Percentiles rank a stretch among this genome's conserved stretches.
phyloP scores from a whole-genome alignment of 1,284 basidiomycete species.

The Melampsora larici-populina region DNA sequence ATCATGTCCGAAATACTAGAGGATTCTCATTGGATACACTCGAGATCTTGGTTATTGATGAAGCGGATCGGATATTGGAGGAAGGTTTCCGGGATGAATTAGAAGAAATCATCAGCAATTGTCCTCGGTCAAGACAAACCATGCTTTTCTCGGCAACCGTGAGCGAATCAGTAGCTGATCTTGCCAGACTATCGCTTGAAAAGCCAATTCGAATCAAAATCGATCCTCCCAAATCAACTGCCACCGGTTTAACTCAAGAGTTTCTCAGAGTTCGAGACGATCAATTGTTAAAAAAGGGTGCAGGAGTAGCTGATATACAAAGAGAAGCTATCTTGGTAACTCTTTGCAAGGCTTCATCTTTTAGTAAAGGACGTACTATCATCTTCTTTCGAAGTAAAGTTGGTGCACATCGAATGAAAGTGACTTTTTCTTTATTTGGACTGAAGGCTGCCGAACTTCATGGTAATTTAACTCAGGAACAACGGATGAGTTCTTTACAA shows the following conservation, averaged over 20 bases:
- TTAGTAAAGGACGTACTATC: slow-evolving; percentile 78
- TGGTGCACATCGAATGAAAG: slow-evolving; percentile 90
- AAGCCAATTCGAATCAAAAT: slow-evolving; percentile 92
- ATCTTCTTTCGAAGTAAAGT: slow-evolving; percentile 95
- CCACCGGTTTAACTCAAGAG: slow-evolving; percentile 86
- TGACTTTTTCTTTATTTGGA: slow-evolving; percentile 82
- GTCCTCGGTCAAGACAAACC: slow-evolving; percentile 83
- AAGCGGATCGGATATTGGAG: slow-evolving; percentile 95
- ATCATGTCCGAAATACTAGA: slow-evolving; percentile 92
- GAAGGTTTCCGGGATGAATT: slow-evolving; percentile 97
- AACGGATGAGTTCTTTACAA: slow-evolving; percentile 81
- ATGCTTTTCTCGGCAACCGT: slow-evolving; percentile 99
- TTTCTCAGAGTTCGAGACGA: slow-evolving; percentile 61
- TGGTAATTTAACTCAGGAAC: slow-evolving; percentile 88
- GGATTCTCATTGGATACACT: slow-evolving; percentile 88
- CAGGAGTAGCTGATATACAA: slow-evolving; percentile 91
- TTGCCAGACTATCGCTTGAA: slow-evolving; percentile 84
- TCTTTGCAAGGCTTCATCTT: slow-evolving; percentile 70
- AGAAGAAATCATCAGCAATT: slow-evolving; percentile 84
- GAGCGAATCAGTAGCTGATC: slow-evolving; percentile 90
- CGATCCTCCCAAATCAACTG: slow-evolving; percentile 84
- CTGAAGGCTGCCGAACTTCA: slow-evolving; percentile 88
- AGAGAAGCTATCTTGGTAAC: slow-evolving; percentile 75
- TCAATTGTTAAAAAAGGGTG: slow-evolving; percentile 50
- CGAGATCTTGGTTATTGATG: slow-evolving; percentile 90